Evolutionary conservation across 1,284 basidiomycete species (phyloP).

Genomic region (Cryptococcus jaspeensis): DNA sequence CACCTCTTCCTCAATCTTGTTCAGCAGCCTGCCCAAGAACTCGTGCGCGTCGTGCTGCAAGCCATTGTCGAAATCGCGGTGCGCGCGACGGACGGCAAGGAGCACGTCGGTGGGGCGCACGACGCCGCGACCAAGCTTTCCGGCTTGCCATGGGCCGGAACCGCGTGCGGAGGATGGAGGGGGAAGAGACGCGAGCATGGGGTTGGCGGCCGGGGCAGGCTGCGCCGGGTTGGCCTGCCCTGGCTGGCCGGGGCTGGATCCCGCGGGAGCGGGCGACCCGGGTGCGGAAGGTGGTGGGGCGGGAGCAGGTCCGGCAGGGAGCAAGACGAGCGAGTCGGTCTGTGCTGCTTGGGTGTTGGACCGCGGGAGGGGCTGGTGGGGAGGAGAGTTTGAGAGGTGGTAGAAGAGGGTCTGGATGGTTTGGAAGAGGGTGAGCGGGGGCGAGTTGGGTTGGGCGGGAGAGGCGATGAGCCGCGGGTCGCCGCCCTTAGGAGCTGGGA

Average conservation of each 20-base stretch:
- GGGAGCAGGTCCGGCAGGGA: slow-evolving; percentile 16
- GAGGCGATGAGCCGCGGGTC: not conserved
- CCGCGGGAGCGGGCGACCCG: slow-evolving; percentile 5
- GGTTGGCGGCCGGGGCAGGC: slow-evolving; percentile 29
- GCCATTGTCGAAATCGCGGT: slow-evolving; percentile 78
- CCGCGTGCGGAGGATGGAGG: slow-evolving; percentile 45
- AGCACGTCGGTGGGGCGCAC: slow-evolving; percentile 85
- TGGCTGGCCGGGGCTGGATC: slow-evolving; percentile 44
- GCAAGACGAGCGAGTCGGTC: slow-evolving; percentile 28
- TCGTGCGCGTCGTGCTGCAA: slow-evolving; percentile 97
- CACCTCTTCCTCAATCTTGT: slow-evolving; percentile 89
- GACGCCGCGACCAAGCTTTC: slow-evolving; percentile 67
- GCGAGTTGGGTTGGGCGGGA: slow-evolving; percentile 55
- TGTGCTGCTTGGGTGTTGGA: slow-evolving; percentile 12
- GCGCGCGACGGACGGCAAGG: slow-evolving; percentile 82
- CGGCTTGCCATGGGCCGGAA: slow-evolving; percentile 48
- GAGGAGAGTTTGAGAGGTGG: slow-evolving; percentile 59
- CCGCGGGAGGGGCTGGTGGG: slow-evolving; percentile 42
- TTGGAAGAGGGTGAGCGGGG: slow-evolving; percentile 76
- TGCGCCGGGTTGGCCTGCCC: no score
- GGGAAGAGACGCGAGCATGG: slow-evolving; percentile 45
- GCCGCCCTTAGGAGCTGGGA: not conserved
- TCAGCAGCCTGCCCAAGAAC: slow-evolving; percentile 91
- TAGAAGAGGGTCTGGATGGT: slow-evolving; percentile 87
- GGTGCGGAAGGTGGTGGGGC: slow-evolving; percentile 1